These are phyloP conservation scores for Ustilago lituana DNA, from an alignment of 1,284 basidiomycete genomes.

Conservation along the genomic window DNA sequence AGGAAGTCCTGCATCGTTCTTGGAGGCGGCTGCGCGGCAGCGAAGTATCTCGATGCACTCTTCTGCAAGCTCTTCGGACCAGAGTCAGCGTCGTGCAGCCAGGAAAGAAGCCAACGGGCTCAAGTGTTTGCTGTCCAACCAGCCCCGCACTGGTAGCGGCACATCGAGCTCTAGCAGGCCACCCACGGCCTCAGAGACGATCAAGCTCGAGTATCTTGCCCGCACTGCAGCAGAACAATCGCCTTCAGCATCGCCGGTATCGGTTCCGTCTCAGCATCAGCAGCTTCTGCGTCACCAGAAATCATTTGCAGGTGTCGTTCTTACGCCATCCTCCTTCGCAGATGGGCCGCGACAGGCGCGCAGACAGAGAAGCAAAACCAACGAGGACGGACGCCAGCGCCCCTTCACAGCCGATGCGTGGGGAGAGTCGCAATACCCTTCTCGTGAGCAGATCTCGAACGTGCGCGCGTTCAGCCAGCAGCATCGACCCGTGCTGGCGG, in stretches of 20 bases:
- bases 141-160: constrained; percentile 8
- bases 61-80: constrained; percentile 10
- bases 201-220: constrained; percentile 47
- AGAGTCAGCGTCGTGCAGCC: constrained; percentile 2
- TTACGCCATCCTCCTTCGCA: constrained; percentile 34
- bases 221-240: constrained; percentile 7
- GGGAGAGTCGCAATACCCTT: constrained; percentile 33
- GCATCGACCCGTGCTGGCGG: constrained; percentile 5
- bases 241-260: no score
- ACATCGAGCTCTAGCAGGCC: constrained; percentile 24
- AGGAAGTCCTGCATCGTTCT: background rate
- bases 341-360: constrained; percentile 12
- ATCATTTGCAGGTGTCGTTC: constrained; percentile 16
- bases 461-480: constrained; percentile 20
- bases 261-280: no score
- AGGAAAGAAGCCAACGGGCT: background rate
- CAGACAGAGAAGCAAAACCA: constrained; percentile 28
- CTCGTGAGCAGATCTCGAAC: constrained; percentile 10
- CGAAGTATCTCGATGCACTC: constrained; percentile 20
- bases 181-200: constrained; percentile 42
- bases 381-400: constrained; percentile 14
- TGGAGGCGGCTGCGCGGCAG: constrained; percentile 3
- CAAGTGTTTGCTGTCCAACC: constrained; percentile 17
- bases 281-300: constrained; percentile 16
- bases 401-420: constrained; percentile 47